These are phyloP conservation scores for Hippophae gyantsensis DNA, from an alignment of 306 rosid species.

Conservation along the genomic window DNA sequence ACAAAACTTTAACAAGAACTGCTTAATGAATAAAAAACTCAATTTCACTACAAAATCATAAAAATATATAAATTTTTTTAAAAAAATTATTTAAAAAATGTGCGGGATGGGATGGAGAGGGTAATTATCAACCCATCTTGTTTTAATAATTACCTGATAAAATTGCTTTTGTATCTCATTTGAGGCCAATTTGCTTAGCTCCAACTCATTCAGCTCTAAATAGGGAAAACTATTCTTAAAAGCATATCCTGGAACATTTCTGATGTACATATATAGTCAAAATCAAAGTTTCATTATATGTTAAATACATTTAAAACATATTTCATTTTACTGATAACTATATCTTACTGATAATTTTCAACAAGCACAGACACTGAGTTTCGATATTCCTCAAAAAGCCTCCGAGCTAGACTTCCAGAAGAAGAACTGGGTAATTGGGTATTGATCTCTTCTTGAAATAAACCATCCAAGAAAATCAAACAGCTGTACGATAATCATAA, in stretches of 20 bases:
- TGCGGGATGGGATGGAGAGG: too few species aligned
- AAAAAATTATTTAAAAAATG: too few species aligned
- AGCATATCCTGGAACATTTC: slow-evolving; percentile 71
- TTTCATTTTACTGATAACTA: too few species aligned
- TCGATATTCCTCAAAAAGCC: slow-evolving; percentile 41
- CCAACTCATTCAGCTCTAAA: slow-evolving; percentile 44
- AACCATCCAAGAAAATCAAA: slow-evolving; percentile 56
- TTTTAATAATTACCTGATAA: slow-evolving; percentile 31
- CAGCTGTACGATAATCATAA: slow-evolving; percentile 22
- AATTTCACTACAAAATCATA: too few species aligned
- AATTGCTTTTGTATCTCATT: slow-evolving; percentile 47
- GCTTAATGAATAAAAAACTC: too few species aligned
- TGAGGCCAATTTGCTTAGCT: slow-evolving; percentile 45
- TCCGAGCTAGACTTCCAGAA: slow-evolving; percentile 34
- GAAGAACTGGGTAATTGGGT: slow-evolving; percentile 43
- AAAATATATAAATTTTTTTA: too few species aligned
- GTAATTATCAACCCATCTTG: not conserved
- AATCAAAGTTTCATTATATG: too few species aligned
- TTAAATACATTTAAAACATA: too few species aligned
- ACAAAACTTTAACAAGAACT: too few species aligned
- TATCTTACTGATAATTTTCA: slow-evolving; percentile 37
- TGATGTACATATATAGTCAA: slow-evolving; percentile 8
- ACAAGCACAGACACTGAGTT: slow-evolving; percentile 30
- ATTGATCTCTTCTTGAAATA: slow-evolving; percentile 31
- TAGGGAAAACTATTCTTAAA: slow-evolving; percentile 36